Conservation (phyloP, 108 stramenopile genomes). For the Bacterosira constricta region DNA sequence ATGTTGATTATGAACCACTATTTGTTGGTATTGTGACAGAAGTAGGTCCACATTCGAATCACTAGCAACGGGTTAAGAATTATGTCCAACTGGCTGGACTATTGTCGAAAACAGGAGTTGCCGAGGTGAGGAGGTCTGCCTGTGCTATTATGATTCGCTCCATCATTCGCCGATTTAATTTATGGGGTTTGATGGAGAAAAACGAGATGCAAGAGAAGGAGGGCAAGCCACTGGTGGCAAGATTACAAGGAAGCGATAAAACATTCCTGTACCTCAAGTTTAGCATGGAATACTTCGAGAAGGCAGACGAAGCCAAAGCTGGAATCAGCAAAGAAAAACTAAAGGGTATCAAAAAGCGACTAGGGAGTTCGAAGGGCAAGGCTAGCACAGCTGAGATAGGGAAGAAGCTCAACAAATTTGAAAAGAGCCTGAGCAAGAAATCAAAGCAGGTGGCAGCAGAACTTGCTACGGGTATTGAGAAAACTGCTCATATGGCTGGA, state of each 20-base stretch:
- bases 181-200: neutral
- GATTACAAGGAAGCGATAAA: neutral
- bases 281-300: neutral
- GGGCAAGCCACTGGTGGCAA: neutral
- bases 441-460: neutral
- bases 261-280: neutral
- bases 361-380: neutral
- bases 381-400: neutral
- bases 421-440: neutral
- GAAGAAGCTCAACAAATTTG: neutral
- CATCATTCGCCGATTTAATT: neutral
- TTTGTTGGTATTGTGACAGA: neutral
- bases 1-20: neutral
- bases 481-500: neutral
- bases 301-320: neutral
- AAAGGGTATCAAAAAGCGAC: too few relatives aligned
- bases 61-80: conserved; percentile 5
- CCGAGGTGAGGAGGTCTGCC: neutral
- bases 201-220: neutral
- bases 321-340: neutral
- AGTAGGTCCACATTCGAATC: neutral
- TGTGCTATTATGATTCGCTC: neutral
- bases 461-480: neutral
- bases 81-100: neutral
- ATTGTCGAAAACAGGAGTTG: neutral